Evolutionary conservation across 2,329 filamentous ascomycete species (phyloP), one percentile per base, ranked within the genome.

Genomic region (Fusarium sarcochroum): DNA sequence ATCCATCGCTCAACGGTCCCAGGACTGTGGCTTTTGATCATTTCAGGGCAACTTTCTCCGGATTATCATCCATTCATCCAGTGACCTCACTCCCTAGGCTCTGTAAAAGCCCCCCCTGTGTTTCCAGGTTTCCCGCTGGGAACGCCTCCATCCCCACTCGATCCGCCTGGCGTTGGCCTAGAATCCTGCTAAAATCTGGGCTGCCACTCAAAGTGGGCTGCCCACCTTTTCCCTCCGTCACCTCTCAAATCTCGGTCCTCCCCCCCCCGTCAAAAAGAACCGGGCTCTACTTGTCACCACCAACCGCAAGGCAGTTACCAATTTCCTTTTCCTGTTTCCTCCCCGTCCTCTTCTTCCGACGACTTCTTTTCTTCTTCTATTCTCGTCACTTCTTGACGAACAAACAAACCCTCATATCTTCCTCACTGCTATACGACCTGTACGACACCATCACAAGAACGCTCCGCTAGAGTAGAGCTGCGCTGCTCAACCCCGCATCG

Each of bases 401-500:
- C 51, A 21, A 40, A 38, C 23, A 41, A 46, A 61, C 37, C 27
- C 44, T 41, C 54, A 52, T 49, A 63, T 46, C 54, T 58, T 58
- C 48, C 40, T 30, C 10, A 30, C 27, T 30, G 10, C 56, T 55
- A 38, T 38, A 59, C 66, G 62, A 62, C 58, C 56, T 69, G 53
- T 52, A 66, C 69, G 65, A 69, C 65, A 47, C 34, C 47, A 55
- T 21, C 51, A 44, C 40, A 58, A 54, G 50, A 61, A 58, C 45
- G 46, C 62, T 63, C 58, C 58, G 49, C 66, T 69, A 69, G 57
- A 69, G 63, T 60, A 68, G 53, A 63, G 46, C 50, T 70, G 58
- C 69, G 46, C 50, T 70, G 58, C 69, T 72, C 72, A 72, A 72
- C 69, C 70, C 70, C 70, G 70, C 70, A 72, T 63, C 67, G 47